Base-by-base conservation (phyloP, 345 rosid genomes). In the Acer yangbiense region DNA sequence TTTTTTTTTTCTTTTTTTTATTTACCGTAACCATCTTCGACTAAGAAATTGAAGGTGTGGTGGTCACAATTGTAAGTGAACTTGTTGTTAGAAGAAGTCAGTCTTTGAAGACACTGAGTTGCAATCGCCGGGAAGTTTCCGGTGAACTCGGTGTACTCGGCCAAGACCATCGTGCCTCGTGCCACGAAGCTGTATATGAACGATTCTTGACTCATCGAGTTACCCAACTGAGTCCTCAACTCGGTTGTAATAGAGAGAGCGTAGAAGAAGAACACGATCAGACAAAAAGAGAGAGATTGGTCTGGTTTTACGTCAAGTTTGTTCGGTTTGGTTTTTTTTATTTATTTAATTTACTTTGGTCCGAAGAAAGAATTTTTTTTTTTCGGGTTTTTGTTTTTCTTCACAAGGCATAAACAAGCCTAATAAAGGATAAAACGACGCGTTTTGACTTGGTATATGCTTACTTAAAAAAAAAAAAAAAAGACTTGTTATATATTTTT, bases 101-200 rank as follows among this genome's bases (percentile, higher is more conserved):
- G 91, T 79, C 85, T 89, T 71, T 92, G 95, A 76, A 95, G 90
- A 78, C 99, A 95, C 86, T 95, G 99, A 66, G 96, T 82, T 17
- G 99, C 97, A 70, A 95, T 95, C 61, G 98, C 97, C 17, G 99
- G 99, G 82, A 95, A 95, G 90, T 93, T 93, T 44, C 99, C 95
- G 7, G 99, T 93, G 92, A 93, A 96, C 90, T 96, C 95, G 13
- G 99, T 93, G 83, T 92, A 93, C 88, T 95, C 99, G 3, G 96
- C 94, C 75, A 95, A 77, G 46, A 95, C 78, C 96, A 93, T 86
- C 18, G 99, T 95, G 57, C 99, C 99, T 77, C 99, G 87, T 0
- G 98, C 99, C 68, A 93, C 98, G 83, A 95, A 93, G 90, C 99
- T 87, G 92, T 95, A 95, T 55, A 95, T 95, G 83, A 93, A 95